Evolutionary conservation across 2,329 filamentous ascomycete species (phyloP), one percentile per base, ranked within the genome.

Genomic region (Podosphaera fusca): DNA sequence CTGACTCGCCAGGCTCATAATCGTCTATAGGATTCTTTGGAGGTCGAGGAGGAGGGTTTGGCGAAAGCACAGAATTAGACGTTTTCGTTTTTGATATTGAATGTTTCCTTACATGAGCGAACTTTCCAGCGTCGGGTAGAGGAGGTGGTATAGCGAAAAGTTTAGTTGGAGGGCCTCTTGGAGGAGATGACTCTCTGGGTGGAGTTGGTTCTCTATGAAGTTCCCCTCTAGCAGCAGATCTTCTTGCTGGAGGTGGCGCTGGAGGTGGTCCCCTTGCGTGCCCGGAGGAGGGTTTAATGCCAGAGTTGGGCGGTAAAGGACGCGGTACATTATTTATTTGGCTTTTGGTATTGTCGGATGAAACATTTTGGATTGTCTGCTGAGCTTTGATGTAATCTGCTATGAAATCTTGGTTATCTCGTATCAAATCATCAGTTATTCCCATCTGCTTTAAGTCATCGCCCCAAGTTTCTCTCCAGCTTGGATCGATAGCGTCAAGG

Each of bases 61-160:
- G 82, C 1, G 77, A 81, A 35, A 80, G 73, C 54, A 73, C 73
- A 8, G 73, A 64, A 62, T 75, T 57, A 63, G 76, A 76, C 62
- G 74, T 67, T 65, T 73, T 63, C 49, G 14, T 33, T 68, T 76
- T 70, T 54, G 60, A 65, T 10, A 72, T 67, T 29, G 73, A 62
- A 58, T 70, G 73, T 31, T 68, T 69, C 58, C 73, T 71, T 35
- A 73, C 69, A 60, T 82, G 75, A 2, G 84, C 87, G 66, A 80
- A 92, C 69, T 87, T 94, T 42, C 92, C 92, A 58, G 92, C 92
- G 68, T 95, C 89, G 57, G 87, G 80, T 59, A 96, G 71, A 2
- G 90, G 86, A 38, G 92, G 92, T 51, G 92, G 92, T 7, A 87
- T 90, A 61, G 81, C 78, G 72, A 94, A 96, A 63, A 76, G 77